Evolutionary conservation across 2,329 filamentous ascomycete species (phyloP), one percentile per base, ranked within the genome.

Genomic region (Diaporthe sp.): DNA sequence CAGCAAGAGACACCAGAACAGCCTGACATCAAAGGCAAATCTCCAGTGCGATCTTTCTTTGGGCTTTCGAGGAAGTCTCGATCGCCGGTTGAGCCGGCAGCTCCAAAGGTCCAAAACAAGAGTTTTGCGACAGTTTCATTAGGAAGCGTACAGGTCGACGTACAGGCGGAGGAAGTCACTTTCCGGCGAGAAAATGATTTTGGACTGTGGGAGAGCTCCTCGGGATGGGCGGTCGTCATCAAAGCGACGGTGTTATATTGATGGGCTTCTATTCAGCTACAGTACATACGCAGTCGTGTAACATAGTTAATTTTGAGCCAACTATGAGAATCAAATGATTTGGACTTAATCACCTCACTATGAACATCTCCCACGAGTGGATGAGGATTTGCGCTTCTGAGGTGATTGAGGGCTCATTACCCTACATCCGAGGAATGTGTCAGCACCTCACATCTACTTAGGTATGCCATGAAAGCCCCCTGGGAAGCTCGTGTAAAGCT

Each of bases 161-260:
- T 86, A 3, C 80, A 79, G 37, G 85, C 86, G 0, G 84, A 89
- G 67, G 85, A 89, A 77, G 84, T 89, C 2, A 87, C 87, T 0
- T 90, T 91, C 74, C 80, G 89, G n/a, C 80, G 79, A 61, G 85
- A 89, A 80, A 90, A 88, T 31, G 86, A 86, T 19, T 83, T 90
- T 79, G 89, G 88, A 0, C 80, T 91, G 1, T 88, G 86, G 84
- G 88, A 90, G 79, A 88, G 86, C 44, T 82, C 82, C 76, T 85
- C 83, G 2, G 89, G 89, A 2, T 90, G 85, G 83, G 88, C 85
- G 0, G 81, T 91, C 42, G 85, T 89, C 19, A 83, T 89, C 1
- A 82, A 80, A 0, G 82, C 90, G 49, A 73, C 58, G 31, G 37
- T 74, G 15, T 5, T 44, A 28, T 46, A 46, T 22, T 69, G 44